Evolutionary conservation across 805 yeast species (phyloP).

Genomic region (Metschnikowia koreensis): DNA sequence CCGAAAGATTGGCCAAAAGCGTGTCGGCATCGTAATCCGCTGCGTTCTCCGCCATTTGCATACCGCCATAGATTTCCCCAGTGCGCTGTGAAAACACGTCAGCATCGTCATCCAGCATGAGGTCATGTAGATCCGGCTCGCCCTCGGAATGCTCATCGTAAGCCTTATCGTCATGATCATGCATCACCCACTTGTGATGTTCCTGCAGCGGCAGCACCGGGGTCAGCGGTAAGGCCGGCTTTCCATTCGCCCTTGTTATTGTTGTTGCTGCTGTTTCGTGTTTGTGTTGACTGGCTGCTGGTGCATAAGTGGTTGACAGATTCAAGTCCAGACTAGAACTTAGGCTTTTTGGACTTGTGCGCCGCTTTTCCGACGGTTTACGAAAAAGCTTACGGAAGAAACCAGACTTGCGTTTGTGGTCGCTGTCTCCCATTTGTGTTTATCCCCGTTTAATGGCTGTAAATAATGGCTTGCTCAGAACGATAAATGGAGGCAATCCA

Average conservation of each 20-base stretch:
- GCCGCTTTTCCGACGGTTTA: neutral
- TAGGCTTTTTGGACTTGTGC: neutral
- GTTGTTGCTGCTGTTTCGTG: neutral
- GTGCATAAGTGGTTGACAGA: neutral
- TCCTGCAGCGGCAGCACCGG: neutral
- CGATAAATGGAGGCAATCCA: too few species aligned
- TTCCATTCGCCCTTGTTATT: neutral
- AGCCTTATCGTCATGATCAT: slow-evolving; percentile 1
- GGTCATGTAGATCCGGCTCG: slow-evolving; percentile 15
- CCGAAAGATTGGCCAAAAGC: slow-evolving; percentile 31
- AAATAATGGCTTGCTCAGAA: too few species aligned
- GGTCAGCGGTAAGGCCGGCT: neutral
- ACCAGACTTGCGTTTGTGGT: neutral
- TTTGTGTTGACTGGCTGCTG: neutral
- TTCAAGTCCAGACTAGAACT: neutral
- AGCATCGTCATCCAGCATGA: slow-evolving; percentile 18
- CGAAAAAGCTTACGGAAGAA: neutral
- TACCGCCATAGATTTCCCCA: neutral
- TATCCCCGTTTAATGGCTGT: too few species aligned
- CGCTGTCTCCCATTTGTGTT: neutral
- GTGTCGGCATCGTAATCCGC: slow-evolving; percentile 12
- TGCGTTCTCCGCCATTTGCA: too few species aligned
- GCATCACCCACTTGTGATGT: neutral
- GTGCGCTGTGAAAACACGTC: slow-evolving; percentile 11
- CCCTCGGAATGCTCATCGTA: slow-evolving; percentile 13